Evolutionary conservation across 2,329 filamentous ascomycete genomes (phyloP).

Genomic region (Beauveria pseudobassiana): DNA sequence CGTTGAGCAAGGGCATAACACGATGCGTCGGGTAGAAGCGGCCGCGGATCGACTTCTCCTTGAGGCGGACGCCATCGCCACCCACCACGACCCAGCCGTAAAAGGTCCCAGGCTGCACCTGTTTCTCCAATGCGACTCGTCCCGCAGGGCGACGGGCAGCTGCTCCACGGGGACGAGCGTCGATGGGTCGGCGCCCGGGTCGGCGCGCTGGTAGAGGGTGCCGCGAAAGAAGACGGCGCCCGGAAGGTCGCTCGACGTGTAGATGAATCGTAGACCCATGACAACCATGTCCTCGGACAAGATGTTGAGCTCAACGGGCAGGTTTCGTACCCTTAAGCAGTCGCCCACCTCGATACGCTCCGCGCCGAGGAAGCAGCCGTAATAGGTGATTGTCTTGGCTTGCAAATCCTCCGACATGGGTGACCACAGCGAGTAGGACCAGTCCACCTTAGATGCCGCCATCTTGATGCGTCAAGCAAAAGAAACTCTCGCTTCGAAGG

Average conservation of each 20-base stretch:
- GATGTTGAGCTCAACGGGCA: conserved; percentile 29
- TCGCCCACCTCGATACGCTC: conserved; percentile 42
- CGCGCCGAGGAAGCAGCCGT: conserved; percentile 43
- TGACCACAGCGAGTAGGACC: conserved; percentile 42
- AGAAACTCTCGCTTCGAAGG: conserved; percentile 32
- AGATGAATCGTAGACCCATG: conserved; percentile 34
- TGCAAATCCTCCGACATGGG: conserved; percentile 24
- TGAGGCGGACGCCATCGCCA: conserved; percentile 38
- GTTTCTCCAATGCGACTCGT: conserved; percentile 34
- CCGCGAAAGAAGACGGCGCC: conserved; percentile 33
- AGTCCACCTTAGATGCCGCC: conserved; percentile 40
- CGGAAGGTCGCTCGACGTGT: conserved; percentile 27
- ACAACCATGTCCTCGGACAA: conserved; percentile 22
- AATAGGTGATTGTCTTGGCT: conserved; percentile 30
- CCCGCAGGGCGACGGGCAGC: conserved; percentile 33
- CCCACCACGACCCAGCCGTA: conserved; percentile 34
- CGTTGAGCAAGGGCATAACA: conserved; percentile 43
- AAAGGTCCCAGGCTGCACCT: conserved; percentile 24
- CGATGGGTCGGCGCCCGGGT: conserved; percentile 19
- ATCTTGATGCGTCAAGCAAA: conserved; percentile 45
- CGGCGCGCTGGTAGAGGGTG: conserved; percentile 30
- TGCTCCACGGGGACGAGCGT: conserved; percentile 28
- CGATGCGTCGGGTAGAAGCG: conserved; percentile 52
- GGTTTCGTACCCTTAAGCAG: conserved; percentile 39
- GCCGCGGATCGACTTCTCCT: conserved; percentile 42